A percentile compares a stretch with the other conserved stretches of the same genome.
Conservation (phyloP, 2,329 filamentous ascomycete genomes). For the Thermothelomyces thermophilus region DNA sequence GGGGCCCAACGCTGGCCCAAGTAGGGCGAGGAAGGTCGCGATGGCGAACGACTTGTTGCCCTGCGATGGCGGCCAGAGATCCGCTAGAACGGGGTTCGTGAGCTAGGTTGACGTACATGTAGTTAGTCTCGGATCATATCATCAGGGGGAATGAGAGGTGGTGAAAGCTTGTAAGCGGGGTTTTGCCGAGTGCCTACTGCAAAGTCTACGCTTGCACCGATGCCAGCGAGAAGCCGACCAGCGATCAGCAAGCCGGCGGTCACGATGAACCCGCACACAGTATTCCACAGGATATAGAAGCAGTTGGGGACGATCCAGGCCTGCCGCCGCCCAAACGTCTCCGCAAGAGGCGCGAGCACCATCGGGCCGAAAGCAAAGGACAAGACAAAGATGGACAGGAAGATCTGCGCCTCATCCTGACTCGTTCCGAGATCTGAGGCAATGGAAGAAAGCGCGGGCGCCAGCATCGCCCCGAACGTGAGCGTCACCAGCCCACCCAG, state of each 20-base stretch:
- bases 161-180: no score
- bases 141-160: no score
- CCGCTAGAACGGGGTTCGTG: neutral
- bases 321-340: neutral
- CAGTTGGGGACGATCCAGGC: neutral
- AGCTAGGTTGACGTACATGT: no score
- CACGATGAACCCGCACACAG: neutral
- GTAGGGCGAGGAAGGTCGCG: neutral
- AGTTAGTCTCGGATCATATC: no score
- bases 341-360: neutral
- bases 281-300: neutral
- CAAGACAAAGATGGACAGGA: neutral
- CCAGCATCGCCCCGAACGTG: conserved; percentile 1
- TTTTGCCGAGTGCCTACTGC: neutral
- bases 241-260: neutral
- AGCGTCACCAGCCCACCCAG: neutral
- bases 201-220: neutral
- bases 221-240: neutral
- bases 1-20: neutral
- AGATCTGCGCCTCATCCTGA: neutral
- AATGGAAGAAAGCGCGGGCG: neutral
- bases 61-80: neutral
- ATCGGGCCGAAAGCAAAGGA: neutral
- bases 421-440: neutral
- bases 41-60: neutral